These are phyloP conservation scores for Mycena alexandri DNA, from an alignment of 768 basidiomycete genomes.

Conservation along the genomic window DNA sequence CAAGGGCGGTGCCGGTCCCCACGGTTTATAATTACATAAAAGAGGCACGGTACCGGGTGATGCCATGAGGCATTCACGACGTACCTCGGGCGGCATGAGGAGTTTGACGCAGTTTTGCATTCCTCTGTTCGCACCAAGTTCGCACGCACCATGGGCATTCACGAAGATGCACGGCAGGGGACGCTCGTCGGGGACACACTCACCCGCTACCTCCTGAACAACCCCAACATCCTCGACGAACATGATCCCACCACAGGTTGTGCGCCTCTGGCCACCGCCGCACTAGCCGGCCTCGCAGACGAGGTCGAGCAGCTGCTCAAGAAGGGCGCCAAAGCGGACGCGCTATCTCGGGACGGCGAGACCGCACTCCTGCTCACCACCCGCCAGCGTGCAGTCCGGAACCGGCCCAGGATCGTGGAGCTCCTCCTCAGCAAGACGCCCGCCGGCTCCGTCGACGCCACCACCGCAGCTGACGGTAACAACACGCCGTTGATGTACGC, in stretches of 20 bases:
- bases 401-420: conserved; percentile 26
- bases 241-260: conserved; percentile 20
- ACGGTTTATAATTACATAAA: too few species aligned
- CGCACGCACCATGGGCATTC: conserved; percentile 21
- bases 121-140: conserved; percentile 4
- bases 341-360: conserved; percentile 26
- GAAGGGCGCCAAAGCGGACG: conserved; percentile 19
- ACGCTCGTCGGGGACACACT: conserved; percentile 19
- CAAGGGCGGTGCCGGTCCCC: too few species aligned
- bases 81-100: conserved; percentile 5
- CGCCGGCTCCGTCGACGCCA: conserved; percentile 22
- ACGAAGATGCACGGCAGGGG: conserved; percentile 26
- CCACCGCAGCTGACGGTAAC: conserved; percentile 26
- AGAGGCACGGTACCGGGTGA: too few species aligned
- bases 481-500: conserved; percentile 31
- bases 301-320: conserved; percentile 20
- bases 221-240: conserved; percentile 20
- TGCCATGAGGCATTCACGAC: conserved; percentile 9
- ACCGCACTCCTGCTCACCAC: conserved; percentile 22
- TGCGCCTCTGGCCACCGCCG: conserved; percentile 25
- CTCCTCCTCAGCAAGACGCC: conserved; percentile 26
- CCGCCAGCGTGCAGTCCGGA: neutral
- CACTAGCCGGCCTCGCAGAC: conserved; percentile 23
- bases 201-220: conserved; percentile 9
- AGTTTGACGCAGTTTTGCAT: neutral